These are phyloP conservation scores for Candida tetrigidarum DNA, from an alignment of 1,139 yeast species.

Conservation along the genomic window DNA sequence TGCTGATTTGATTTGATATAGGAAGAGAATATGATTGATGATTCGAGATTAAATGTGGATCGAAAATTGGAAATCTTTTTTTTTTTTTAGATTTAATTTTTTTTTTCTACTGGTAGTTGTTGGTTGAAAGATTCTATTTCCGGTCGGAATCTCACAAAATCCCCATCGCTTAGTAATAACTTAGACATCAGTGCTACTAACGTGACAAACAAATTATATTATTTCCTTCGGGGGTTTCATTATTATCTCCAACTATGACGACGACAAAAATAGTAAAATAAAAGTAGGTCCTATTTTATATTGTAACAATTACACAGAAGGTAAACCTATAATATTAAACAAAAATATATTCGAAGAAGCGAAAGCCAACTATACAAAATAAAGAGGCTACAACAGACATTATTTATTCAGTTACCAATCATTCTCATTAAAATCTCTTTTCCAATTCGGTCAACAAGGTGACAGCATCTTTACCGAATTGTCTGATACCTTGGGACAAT, in stretches of 20 bases:
- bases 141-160: no score
- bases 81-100: not conserved
- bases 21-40: no score
- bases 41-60: no score
- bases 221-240: no score
- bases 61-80: not conserved
- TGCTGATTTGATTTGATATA: no score
- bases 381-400: no score
- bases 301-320: no score
- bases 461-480: conserved; percentile 92
- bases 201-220: not conserved
- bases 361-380: not conserved
- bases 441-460: conserved; percentile 82
- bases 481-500: conserved; percentile 97
- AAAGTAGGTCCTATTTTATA: no score
- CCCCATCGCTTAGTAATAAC: not conserved
- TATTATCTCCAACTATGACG: not conserved
- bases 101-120: not conserved
- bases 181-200: not conserved
- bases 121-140: no score
- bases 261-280: no score
- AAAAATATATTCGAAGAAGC: not conserved
- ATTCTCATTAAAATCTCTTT: conserved; percentile 56
- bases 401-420: no score
- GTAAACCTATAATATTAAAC: no score